Percentiles rank a stretch among this genome's conserved stretches.
Evolutionary conservation across 331 rosid genomes (phyloP).

Genomic region (Prunus yedoensis): DNA sequence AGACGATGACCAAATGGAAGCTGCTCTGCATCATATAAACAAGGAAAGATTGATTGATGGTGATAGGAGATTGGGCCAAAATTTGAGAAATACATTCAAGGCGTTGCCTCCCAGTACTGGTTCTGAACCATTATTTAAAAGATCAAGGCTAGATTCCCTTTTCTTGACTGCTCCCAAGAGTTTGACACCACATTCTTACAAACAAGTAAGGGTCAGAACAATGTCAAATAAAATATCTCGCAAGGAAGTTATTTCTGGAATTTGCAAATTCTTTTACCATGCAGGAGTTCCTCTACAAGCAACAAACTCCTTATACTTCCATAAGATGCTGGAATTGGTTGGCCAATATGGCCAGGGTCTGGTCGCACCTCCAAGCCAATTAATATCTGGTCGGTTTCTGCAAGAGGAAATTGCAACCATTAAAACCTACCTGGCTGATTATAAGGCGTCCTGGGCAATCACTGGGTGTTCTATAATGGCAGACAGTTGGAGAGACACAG

Average conservation of each 20-base stretch:
- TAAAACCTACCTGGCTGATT: constrained; percentile 63
- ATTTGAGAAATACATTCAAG: constrained; percentile 48
- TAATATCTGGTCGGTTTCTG: constrained; percentile 62
- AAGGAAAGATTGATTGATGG: constrained; percentile 57
- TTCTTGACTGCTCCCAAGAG: constrained; percentile 62
- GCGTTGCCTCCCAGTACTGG: constrained; percentile 53
- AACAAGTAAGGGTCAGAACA: constrained; percentile 58
- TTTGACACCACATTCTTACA: constrained; percentile 64
- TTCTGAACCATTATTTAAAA: constrained; percentile 75
- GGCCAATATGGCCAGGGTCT: constrained; percentile 83
- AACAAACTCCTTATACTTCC: constrained; percentile 78
- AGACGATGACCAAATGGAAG: constrained; percentile 64
- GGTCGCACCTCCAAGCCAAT: constrained; percentile 68
- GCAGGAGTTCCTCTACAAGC: constrained; percentile 91
- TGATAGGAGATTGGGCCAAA: constrained; percentile 67
- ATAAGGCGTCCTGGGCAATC: constrained; percentile 81
- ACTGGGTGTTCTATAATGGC: constrained; percentile 87
- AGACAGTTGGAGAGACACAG: constrained; percentile 80
- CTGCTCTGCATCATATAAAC: constrained; percentile 50
- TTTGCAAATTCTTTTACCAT: constrained; percentile 90
- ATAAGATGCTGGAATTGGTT: constrained; percentile 83
- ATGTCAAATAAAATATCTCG: constrained; percentile 52
- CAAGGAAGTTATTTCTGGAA: constrained; percentile 77
- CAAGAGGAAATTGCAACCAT: constrained; percentile 75
- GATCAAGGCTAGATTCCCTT: constrained; percentile 83